Conservation (phyloP, 225 moss, liverwort and hornwort genomes). For the Takakia lepidozioides region DNA sequence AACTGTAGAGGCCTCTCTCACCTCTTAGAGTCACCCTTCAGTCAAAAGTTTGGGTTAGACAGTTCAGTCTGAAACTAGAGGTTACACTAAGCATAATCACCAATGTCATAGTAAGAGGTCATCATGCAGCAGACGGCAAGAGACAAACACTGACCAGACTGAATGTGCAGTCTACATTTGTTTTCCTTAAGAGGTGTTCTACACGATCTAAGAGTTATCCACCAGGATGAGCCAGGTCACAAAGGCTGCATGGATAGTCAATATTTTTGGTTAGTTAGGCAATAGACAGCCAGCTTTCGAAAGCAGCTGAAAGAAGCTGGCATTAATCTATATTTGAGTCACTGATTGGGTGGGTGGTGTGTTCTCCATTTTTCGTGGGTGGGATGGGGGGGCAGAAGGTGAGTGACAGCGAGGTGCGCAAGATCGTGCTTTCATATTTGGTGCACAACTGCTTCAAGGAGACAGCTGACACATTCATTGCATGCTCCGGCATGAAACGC, state of each 20-base stretch:
- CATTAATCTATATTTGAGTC: too few relatives aligned
- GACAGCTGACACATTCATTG: conserved; percentile 82
- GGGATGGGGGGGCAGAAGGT: conserved; percentile 43
- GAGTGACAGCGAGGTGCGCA: conserved; percentile 73
- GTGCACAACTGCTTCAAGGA: conserved; percentile 97
- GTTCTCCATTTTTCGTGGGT: too few relatives aligned
- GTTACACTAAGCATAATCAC: too few relatives aligned
- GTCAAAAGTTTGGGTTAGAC: too few relatives aligned
- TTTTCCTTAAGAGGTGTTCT: too few relatives aligned
- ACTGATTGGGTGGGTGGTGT: conserved; percentile 17
- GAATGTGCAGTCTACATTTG: too few relatives aligned
- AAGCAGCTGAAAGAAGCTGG: conserved; percentile 5
- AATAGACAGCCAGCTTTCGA: not conserved
- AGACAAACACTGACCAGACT: too few relatives aligned
- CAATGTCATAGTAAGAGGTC: too few relatives aligned
- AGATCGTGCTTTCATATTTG: conserved; percentile 89
- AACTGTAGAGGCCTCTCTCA: too few relatives aligned
- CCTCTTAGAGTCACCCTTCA: too few relatives aligned
- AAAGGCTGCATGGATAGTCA: not conserved
- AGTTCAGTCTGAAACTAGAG: too few relatives aligned
- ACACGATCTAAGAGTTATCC: not conserved
- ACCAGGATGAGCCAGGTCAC: not conserved
- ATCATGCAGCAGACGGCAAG: too few relatives aligned
- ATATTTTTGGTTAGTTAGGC: not conserved
- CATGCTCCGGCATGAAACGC: conserved; percentile 83